Conservation (phyloP, 768 basidiomycete species). For the Suillus alpinus region DNA sequence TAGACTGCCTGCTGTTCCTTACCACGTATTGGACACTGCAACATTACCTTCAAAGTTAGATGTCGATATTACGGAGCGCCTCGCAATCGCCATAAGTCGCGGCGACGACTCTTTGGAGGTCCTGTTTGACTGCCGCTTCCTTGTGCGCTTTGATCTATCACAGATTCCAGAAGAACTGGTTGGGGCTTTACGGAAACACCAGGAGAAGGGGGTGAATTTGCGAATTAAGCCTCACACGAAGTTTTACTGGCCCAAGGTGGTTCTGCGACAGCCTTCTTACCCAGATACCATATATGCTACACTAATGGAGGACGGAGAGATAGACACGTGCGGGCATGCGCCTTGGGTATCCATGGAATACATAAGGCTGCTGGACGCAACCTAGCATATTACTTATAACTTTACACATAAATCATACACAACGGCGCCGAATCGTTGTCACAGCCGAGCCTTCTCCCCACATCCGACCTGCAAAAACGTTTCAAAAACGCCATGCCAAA, state of each 20-base stretch:
- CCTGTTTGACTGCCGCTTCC: constrained; percentile 67
- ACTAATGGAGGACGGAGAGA: constrained; percentile 9
- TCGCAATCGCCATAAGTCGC: constrained; percentile 14
- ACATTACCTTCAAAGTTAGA: constrained; percentile 28
- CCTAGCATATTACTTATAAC: constrained; percentile 2
- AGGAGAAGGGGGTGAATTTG: constrained; percentile 23
- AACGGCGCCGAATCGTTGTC: not conserved
- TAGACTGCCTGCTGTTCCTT: constrained; percentile 48
- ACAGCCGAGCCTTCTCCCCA: constrained; percentile 7
- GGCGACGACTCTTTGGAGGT: constrained; percentile 31
- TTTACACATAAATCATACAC: not conserved
- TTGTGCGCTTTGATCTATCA: constrained; percentile 44
- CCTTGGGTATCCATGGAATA: constrained; percentile 46
- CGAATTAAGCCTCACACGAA: constrained; percentile 36
- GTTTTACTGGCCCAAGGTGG: constrained; percentile 51
- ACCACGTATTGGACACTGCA: constrained; percentile 25
- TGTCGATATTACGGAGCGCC: constrained; percentile 42
- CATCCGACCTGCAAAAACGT: constrained; percentile 25
- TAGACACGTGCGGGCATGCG: constrained; percentile 12
- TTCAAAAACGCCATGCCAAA: constrained; percentile 40
- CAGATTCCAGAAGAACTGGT: constrained; percentile 40
- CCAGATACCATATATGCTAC: constrained; percentile 24
- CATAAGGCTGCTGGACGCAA: constrained; percentile 38
- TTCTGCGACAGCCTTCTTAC: constrained; percentile 21
- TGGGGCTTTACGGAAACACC: constrained; percentile 21